Evolutionary conservation across 805 yeast species (phyloP).

Genomic region (Starmerella apis): DNA sequence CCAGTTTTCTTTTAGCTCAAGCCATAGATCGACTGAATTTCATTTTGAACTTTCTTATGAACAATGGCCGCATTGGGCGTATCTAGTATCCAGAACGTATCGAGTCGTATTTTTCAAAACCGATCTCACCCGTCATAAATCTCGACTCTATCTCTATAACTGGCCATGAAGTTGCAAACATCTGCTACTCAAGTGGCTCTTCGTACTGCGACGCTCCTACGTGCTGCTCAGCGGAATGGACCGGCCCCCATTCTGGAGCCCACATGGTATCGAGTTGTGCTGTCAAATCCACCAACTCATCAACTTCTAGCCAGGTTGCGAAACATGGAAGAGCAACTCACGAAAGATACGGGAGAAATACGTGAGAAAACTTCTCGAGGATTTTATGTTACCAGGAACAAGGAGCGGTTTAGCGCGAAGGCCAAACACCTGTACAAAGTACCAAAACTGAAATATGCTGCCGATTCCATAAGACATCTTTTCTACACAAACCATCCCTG

Average conservation of each 20-base stretch:
- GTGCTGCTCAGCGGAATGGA: conserved; percentile 39
- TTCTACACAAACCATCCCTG: conserved; percentile 94
- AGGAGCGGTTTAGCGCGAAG: conserved; percentile 28
- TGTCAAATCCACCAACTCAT: conserved; percentile 67
- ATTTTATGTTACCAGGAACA: conserved; percentile 41
- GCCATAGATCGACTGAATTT: too few species aligned
- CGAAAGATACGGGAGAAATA: conserved; percentile 12
- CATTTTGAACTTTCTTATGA: too few species aligned
- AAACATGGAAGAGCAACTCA: conserved; percentile 22
- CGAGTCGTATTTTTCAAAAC: conserved; percentile 5
- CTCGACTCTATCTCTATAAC: background rate
- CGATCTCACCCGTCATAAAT: background rate
- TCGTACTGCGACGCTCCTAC: conserved; percentile 66
- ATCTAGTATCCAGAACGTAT: background rate
- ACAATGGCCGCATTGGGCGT: background rate
- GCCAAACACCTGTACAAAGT: conserved; percentile 39
- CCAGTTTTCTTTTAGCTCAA: too few species aligned
- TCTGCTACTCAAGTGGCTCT: conserved; percentile 67
- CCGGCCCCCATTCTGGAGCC: conserved; percentile 51
- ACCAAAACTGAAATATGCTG: conserved; percentile 47
- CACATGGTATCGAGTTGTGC: conserved; percentile 80
- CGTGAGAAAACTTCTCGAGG: conserved; percentile 22
- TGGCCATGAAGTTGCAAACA: conserved; percentile 58
- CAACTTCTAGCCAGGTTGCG: conserved; percentile 43
- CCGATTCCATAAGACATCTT: conserved; percentile 70